phyloP scores from a whole-genome alignment of 2,329 filamentous ascomycete genomes.

The Pseudogymnoascus sp. region DNA sequence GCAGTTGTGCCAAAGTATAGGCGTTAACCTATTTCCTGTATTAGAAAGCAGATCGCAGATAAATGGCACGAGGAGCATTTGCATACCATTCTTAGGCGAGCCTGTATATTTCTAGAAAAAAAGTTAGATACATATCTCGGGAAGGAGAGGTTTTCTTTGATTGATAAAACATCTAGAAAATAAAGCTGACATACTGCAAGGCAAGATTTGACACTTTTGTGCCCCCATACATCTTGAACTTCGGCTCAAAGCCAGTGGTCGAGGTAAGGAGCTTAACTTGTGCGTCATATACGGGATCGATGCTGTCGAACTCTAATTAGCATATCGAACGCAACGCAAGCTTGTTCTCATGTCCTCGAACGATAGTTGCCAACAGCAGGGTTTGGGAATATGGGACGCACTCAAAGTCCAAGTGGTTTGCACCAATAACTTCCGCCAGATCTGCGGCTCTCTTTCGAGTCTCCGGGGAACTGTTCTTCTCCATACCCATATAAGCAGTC shows the following conservation, averaged over 20 bases:
- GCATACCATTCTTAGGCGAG: constrained; percentile 54
- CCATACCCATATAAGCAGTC: constrained; percentile 63
- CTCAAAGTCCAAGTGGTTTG: constrained; percentile 58
- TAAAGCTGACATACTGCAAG: constrained; percentile 37
- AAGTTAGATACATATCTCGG: background rate
- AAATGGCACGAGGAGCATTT: background rate
- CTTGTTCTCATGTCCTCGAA: too few relatives aligned
- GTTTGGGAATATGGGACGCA: background rate
- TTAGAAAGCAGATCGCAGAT: background rate
- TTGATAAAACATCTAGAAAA: background rate
- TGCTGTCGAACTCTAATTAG: constrained; percentile 27
- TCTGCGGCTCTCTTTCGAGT: constrained; percentile 58
- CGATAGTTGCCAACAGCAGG: background rate
- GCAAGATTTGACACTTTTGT: constrained; percentile 40
- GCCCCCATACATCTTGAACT: constrained; percentile 52
- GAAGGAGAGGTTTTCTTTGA: too few relatives aligned
- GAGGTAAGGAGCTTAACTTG: constrained; percentile 50
- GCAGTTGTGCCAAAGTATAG: constrained; percentile 54
- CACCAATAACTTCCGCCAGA: constrained; percentile 53
- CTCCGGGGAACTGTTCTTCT: constrained; percentile 52
- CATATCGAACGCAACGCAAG: background rate
- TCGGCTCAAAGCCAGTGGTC: constrained; percentile 51
- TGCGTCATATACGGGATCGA: constrained; percentile 57
- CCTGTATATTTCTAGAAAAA: constrained; percentile 42
- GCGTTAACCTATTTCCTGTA: constrained; percentile 29